Evolutionary conservation across 192 early-diverging fungal genomes (phyloP), one percentile per base, ranked within the genome.

Genomic region (Backusella westeae): DNA sequence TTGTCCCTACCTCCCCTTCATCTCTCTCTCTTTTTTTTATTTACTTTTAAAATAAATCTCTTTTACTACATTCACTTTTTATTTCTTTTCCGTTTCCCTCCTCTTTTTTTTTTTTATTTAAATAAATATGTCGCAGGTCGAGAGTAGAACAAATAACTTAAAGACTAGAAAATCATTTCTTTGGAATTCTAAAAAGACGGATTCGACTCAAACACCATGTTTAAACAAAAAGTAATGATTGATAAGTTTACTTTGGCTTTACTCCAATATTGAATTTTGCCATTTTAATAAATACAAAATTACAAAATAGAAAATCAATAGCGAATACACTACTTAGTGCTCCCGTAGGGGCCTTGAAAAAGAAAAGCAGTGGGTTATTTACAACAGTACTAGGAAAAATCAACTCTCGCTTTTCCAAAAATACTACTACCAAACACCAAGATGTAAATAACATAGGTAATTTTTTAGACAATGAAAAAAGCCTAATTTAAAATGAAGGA

Each of bases 401-500:
- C 26, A 63, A 63, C 14, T 29, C 56, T 63, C 23, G 56, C 56
- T 63, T 63, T 26, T 63, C 56, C 26, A 63, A 29, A 63, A 63
- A 63, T 63, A 63, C 23, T 4, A 14, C 56, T 29, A 14, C 56
- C 8, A 29, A 63, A 63, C 21, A 23, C 1, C 56, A 26, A 63
- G 56, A 63, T 63, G 26, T 26, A 63, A 29, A 63, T 29, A 63
- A 63, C 29, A 63, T 63, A 63, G 56, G 56, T 63, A 63, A 63
- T 17, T 1, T 63, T 26, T 59, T 63, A 29, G 3, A 63, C 56
- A 63, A 63, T 29, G 56, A 32, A 32, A 63, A 12, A 10, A 59
- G 6, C 38, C 8, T 63, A 63, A 15, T 29, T 63, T 63, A 63
- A 26, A 29, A 4, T 63, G 23, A 63, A 26, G 23, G n/a, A 63